phyloP scores from a whole-genome alignment of 768 basidiomycete species.

The Harrya chromipes region DNA sequence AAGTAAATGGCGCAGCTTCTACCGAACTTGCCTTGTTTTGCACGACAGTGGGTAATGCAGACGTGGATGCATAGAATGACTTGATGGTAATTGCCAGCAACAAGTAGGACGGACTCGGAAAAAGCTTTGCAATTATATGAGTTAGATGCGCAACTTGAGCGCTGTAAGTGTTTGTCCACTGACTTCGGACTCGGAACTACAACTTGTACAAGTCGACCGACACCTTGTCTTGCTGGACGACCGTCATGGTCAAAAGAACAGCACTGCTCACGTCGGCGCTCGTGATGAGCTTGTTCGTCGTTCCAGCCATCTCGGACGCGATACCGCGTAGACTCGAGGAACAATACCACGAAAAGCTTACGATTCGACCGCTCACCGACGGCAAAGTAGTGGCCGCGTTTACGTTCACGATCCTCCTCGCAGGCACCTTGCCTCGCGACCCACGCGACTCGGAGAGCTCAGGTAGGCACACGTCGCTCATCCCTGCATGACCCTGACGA shows the following conservation, averaged over 20 bases:
- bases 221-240: too few species aligned
- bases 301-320: conserved; percentile 1
- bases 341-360: conserved; percentile 48
- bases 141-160: too few species aligned
- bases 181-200: too few species aligned
- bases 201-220: too few species aligned
- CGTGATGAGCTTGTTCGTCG: conserved; percentile 9
- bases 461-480: conserved; percentile 42
- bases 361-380: conserved; percentile 63
- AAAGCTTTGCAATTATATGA: too few species aligned
- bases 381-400: conserved; percentile 82
- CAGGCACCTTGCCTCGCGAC: conserved; percentile 52
- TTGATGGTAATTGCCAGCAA: too few species aligned
- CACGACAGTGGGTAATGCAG: too few species aligned
- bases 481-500: not conserved
- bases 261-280: conserved; percentile 1
- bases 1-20: too few species aligned
- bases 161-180: too few species aligned
- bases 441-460: conserved; percentile 44
- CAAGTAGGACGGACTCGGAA: too few species aligned
- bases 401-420: conserved; percentile 67
- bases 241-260: conserved; percentile 3
- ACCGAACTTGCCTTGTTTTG: too few species aligned
- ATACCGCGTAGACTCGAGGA: conserved; percentile 20
- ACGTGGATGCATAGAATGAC: too few species aligned